A percentile compares a stretch with the other conserved stretches of the same genome.
phyloP scores from a whole-genome alignment of 805 yeast genomes.

The Candida incommunis region DNA sequence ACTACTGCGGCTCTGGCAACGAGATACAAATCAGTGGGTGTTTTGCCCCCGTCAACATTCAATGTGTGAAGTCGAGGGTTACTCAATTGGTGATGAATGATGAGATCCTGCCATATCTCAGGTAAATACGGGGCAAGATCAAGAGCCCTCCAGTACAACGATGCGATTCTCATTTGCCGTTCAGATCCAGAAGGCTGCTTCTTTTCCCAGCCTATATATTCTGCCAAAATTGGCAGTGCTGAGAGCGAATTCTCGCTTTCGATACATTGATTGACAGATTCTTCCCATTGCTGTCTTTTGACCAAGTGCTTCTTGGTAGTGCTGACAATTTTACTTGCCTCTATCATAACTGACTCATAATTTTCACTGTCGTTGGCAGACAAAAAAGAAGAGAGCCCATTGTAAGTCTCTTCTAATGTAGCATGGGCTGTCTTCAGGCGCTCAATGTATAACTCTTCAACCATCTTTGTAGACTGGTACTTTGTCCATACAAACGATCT shows the following conservation, averaged over 20 bases:
- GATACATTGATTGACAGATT: no score
- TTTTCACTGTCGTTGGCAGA: background rate
- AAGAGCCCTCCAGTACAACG: background rate
- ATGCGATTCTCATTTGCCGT: background rate
- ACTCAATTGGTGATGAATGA: background rate
- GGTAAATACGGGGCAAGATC: background rate
- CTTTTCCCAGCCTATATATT: background rate
- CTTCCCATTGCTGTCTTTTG: constrained; percentile 3
- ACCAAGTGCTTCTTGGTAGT: background rate
- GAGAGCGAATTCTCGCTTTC: no score
- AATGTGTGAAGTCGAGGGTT: background rate
- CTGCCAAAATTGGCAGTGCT: background rate
- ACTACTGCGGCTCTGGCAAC: background rate
- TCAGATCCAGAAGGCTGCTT: background rate
- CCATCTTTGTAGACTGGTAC: background rate
- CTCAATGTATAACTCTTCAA: background rate
- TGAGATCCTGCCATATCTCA: background rate
- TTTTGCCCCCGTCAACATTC: no score
- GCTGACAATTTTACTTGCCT: background rate
- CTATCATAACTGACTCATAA: background rate
- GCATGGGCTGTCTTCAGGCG: constrained; percentile 1
- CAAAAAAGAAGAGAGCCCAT: background rate
- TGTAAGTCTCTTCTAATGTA: background rate
- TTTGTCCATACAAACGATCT: background rate
- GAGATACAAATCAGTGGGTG: background rate